A percentile compares a stretch with the other conserved stretches of the same genome.
Evolutionary conservation across 495 filamentous ascomycete genomes (phyloP).

Genomic region (Penicillium manginii): DNA sequence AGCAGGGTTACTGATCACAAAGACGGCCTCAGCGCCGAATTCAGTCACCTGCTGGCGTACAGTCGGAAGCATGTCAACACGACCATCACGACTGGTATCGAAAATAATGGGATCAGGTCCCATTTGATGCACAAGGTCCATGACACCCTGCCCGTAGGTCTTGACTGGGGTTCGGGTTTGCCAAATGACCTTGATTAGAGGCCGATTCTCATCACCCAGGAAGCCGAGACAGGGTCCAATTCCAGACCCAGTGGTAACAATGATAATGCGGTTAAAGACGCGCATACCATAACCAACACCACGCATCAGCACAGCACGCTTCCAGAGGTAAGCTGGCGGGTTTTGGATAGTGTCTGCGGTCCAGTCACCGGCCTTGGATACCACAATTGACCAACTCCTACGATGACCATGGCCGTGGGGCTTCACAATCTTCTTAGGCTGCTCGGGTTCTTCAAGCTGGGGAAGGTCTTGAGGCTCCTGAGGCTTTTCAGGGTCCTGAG

Average conservation of each 20-base stretch:
- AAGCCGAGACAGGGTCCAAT: conserved; percentile 60
- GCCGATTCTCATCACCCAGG: conserved; percentile 34
- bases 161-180: conserved; percentile 49
- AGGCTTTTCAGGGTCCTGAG: not conserved
- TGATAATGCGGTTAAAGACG: conserved; percentile 63
- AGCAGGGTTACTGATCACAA: conserved; percentile 73
- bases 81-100: conserved; percentile 48
- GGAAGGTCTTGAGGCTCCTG: not conserved
- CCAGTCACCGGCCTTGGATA: conserved; percentile 79
- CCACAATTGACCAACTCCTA: conserved; percentile 38
- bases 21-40: conserved; percentile 66
- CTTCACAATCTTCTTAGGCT: not conserved
- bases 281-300: conserved; percentile 68
- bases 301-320: conserved; percentile 50
- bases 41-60: conserved; percentile 58
- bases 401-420: conserved; percentile 2
- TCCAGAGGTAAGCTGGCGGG: conserved; percentile 47
- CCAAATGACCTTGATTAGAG: conserved; percentile 56
- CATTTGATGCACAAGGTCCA: conserved; percentile 47
- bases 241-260: conserved; percentile 75
- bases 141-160: conserved; percentile 54
- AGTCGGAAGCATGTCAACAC: conserved; percentile 55
- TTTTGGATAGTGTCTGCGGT: conserved; percentile 60
- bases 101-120: conserved; percentile 57
- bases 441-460: not conserved